These are phyloP conservation scores for Huntiella omanensis DNA, from an alignment of 2,329 filamentous ascomycete genomes.

Conservation along the genomic window DNA sequence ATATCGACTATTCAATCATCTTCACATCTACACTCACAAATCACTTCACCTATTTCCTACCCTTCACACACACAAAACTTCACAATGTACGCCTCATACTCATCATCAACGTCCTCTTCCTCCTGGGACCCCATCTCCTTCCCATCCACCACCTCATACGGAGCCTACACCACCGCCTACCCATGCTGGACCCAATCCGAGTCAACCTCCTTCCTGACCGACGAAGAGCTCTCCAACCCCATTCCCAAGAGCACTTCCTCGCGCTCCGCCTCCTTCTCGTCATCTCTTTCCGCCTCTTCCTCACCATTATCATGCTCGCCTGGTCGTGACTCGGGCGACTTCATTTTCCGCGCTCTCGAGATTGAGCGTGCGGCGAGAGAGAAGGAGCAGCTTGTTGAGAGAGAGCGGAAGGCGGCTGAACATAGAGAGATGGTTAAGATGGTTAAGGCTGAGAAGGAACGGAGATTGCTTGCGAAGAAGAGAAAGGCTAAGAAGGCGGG, in stretches of 20 bases:
- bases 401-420: slow-evolving; percentile 29
- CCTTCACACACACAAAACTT: slow-evolving; percentile 3
- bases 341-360: not conserved
- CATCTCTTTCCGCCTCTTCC: slow-evolving; percentile 2
- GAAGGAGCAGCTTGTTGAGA: slow-evolving; percentile 17
- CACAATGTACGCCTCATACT: slow-evolving; percentile 31
- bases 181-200: slow-evolving; percentile 39
- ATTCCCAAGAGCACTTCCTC: not conserved
- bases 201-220: slow-evolving; percentile 19
- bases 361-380: slow-evolving; percentile 6
- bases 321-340: not conserved
- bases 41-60: not conserved
- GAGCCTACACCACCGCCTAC: slow-evolving; percentile 29
- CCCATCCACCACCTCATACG: slow-evolving; percentile 26
- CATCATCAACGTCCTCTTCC: slow-evolving; percentile 32
- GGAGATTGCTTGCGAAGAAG: slow-evolving; percentile 25
- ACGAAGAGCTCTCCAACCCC: slow-evolving; percentile 13
- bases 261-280: not conserved
- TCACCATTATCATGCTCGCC: slow-evolving; percentile 1
- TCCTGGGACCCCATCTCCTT: slow-evolving; percentile 25
- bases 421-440: slow-evolving; percentile 34
- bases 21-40: not conserved
- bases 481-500: slow-evolving; percentile 21
- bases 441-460: slow-evolving; percentile 35
- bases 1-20: not conserved